Base-by-base conservation (phyloP, 306 rosid species). In the Acacia crassicarpa region DNA sequence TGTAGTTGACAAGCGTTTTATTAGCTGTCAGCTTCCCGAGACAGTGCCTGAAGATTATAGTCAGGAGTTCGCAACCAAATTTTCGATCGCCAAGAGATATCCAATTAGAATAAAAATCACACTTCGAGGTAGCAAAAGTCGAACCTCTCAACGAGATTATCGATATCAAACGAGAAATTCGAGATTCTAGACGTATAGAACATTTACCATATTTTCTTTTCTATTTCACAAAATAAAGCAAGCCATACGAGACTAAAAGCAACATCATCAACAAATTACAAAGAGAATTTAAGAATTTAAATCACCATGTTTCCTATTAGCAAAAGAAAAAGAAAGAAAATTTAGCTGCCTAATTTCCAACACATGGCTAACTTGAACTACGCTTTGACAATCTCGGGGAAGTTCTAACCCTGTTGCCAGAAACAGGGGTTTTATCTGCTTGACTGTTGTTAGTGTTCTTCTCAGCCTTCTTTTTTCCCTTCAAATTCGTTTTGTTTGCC, bases 361-460 rank as follows among this genome's bases (percentile, higher is more conserved):
- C 68, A 82, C 68, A 35, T 2, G 2, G 5, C 82, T 86, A 89
- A 82, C 46, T 75, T 8, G 70, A 80, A 0, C 51, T 30, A 20
- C 78, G 82, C 78, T 89, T 87, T 1, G 84, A 79, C 84, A 94
- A 85, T 82, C 97, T 90, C 0, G 97, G 94, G 0, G 92, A 93
- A 30, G 79, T 77, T 61, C 97, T 89, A 51, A 44, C 77, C 80
- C 86, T 63, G 70, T 58, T 85, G 0, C 3, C 88, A 27, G 87
- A 71, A 72, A 30, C 53, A 49, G 85, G 69, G 14, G 27, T 88
- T 5, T 40, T 72, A 19, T 54, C 85, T 0, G 44, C 75, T 8
- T 58, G 66, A 51, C 30, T 40, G 70, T 81, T 14, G 56, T 81
- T 14, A 13, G 76, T 58, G 12, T 66, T 48, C 75, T 78, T 22